Base-by-base conservation (phyloP, 306 rosid genomes). In the Mimosa pudica region DNA sequence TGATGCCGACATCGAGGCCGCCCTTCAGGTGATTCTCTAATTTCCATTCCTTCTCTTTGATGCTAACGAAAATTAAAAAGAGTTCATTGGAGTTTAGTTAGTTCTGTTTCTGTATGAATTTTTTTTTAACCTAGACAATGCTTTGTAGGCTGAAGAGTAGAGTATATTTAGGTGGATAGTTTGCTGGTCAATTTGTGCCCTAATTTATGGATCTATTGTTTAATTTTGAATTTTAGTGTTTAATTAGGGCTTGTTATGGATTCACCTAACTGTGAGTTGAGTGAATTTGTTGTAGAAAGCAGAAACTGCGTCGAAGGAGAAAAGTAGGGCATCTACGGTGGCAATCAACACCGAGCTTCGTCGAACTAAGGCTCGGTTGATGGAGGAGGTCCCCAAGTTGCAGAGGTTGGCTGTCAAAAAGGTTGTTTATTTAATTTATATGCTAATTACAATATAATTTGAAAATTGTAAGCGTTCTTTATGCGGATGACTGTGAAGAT, bases 271-370 rank as follows among this genome's bases (percentile, higher is more conserved):
- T 10, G 36, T n/a, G 14, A 18, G 14, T 38, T n/a, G 67, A 16
- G 68, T 81, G 1, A 32, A 80, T 51, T 85, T 30, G 87, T 20
- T 89, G 88, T 76, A 96, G 99, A 96, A 96, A 96, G 97, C 99
- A 47, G 99, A 91, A 79, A 75, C 82, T 6, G 98, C 96, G 83
- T 88, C 97, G 4, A 91, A 88, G 81, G 99, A 93, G 85, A 96
- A 89, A 80, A 93, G 77, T 48, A 90, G 87, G 83, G 99, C 99
- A 10, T 90, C 99, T 42, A 89, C 92, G 8, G 99, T 93, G 76
- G 97, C 98, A 16, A 60, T 96, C 90, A 96, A 93, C 87, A 98
- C 98, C 2, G 99, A 96, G 92, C 90, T 96, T 89, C 99, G 99
- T 81, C 94, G 98, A 47, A 96, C 92, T 35, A 96, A 96, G 84